Evolutionary conservation across 768 basidiomycete species (phyloP), one percentile per base, ranked within the genome.

Genomic region (Auriscalpium microsporum): DNA sequence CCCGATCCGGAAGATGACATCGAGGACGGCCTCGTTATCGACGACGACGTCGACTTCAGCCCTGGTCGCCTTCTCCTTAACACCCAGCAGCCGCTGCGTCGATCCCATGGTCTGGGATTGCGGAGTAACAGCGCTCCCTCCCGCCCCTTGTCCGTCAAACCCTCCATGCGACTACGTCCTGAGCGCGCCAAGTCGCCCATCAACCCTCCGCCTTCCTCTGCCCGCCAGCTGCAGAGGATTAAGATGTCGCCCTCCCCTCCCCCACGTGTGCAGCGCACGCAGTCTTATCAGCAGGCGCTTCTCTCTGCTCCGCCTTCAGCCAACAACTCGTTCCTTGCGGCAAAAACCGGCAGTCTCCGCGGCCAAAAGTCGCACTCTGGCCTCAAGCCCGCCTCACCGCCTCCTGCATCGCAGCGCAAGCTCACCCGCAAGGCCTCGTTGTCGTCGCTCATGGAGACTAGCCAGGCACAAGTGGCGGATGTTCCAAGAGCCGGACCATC

Each of bases 341-440:
- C 80, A 44, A 90, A 88, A 69, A 81, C 85, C 56, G 82, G 80
- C 52, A 86, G 84, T 67, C 78, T 91, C 58, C 84, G 89, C 21
- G 84, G 83, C 17, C 89, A 91, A 73, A 91, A 91, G 65, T 90
- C 89, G 3, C 87, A 89, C 65, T 82, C 86, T 7, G 87, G 84
- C 38, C 78, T 91, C 53, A 90, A 91, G 65, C 82, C 84, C 2
- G 82, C 84, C 28, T 82, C 81, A 6, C 86, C 87, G 34, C 28
- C 28, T 4, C 81, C 87, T n/a, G 67, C 79, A 21, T 77, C 78
- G 28, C 73, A 79, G 49, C 80, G 84, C 35, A 80, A 77, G 61
- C 76, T 90, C 53, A 73, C 80, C 19, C 81, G 89, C 62, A 90
- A 91, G 69, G 87, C 87, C 10, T 91, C 89, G 1, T 64, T 91